Evolutionary conservation across 306 rosid genomes (phyloP).

Genomic region (Vigna hirtella): DNA sequence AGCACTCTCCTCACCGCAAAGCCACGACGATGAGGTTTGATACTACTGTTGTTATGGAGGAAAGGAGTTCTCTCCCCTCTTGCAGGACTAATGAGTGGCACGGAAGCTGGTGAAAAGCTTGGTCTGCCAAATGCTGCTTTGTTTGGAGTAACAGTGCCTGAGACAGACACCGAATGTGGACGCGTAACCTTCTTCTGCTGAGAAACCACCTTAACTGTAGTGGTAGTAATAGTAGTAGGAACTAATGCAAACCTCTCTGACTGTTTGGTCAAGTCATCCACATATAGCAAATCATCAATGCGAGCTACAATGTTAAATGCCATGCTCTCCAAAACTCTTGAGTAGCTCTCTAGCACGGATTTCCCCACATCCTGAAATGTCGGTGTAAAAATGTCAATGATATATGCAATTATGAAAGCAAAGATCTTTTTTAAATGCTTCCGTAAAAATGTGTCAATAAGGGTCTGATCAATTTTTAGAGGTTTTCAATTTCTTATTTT

Average conservation of each 20-base stretch:
- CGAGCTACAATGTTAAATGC: constrained; percentile 90
- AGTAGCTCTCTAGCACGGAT: constrained; percentile 91
- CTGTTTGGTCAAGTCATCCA: constrained; percentile 81
- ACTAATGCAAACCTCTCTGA: constrained; percentile 70
- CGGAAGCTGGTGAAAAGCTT: constrained; percentile 71
- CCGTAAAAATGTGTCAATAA: no score
- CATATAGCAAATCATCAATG: constrained; percentile 83
- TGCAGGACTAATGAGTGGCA: constrained; percentile 74
- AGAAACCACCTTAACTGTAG: constrained; percentile 62
- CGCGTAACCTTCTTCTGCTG: constrained; percentile 57
- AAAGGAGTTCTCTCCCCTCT: constrained; percentile 88
- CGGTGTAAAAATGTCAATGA: constrained; percentile 20
- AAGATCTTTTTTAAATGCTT: not conserved
- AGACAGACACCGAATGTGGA: constrained; percentile 67
- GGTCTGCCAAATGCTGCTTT: constrained; percentile 58
- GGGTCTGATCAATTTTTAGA: no score
- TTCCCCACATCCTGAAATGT: constrained; percentile 89
- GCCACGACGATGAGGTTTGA: constrained; percentile 72
- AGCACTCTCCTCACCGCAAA: constrained; percentile 85
- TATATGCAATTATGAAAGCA: not conserved
- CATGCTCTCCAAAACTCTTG: constrained; percentile 93
- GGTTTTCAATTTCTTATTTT: no score
- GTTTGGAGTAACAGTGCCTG: constrained; percentile 78
- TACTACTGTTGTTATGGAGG: constrained; percentile 55
- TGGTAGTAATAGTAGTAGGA: constrained; percentile 48